These are phyloP conservation scores for Penicillium fuscoglaucum DNA, from an alignment of 2,329 filamentous ascomycete species.

Conservation along the genomic window DNA sequence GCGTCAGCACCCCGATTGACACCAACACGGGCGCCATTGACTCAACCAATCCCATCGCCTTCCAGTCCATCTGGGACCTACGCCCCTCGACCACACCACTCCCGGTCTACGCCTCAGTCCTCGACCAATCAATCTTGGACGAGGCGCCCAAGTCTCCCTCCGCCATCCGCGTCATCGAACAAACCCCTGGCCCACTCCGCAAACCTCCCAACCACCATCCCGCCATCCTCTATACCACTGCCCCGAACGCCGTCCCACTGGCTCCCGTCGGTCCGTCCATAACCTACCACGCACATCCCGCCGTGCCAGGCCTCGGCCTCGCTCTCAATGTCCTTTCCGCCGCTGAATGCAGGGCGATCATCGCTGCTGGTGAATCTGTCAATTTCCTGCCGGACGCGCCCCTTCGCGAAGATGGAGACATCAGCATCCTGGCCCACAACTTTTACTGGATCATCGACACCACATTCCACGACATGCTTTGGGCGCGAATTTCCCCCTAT, in stretches of 20 bases:
- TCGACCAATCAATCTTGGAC: conserved; percentile 58
- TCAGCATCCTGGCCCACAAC: conserved; percentile 68
- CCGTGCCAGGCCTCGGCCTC: conserved; percentile 62
- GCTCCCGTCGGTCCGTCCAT: conserved; percentile 48
- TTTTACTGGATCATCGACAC: conserved; percentile 71
- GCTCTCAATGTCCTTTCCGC: conserved; percentile 61
- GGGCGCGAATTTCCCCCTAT: conserved; percentile 60
- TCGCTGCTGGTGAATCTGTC: conserved; percentile 65
- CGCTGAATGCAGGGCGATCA: conserved; percentile 64
- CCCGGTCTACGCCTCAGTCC: conserved; percentile 58
- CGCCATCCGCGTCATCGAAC: conserved; percentile 61
- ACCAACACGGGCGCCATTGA: conserved; percentile 27
- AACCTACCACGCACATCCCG: conserved; percentile 60
- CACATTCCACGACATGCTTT: conserved; percentile 63
- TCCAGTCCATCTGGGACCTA: conserved; percentile 64
- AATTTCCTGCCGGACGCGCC: conserved; percentile 69
- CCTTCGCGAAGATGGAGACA: conserved; percentile 64
- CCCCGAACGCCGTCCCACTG: conserved; percentile 58
- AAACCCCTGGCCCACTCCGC: conserved; percentile 58
- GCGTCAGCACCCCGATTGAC: conserved; percentile 64
- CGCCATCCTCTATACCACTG: conserved; percentile 64
- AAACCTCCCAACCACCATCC: conserved; percentile 69
- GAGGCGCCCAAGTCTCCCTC: conserved; percentile 25
- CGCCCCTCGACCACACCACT: conserved; percentile 47
- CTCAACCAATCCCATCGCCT: conserved; percentile 54